Conservation (phyloP, 2,329 filamentous ascomycete species). For the Fusarium xylarioides region DNA sequence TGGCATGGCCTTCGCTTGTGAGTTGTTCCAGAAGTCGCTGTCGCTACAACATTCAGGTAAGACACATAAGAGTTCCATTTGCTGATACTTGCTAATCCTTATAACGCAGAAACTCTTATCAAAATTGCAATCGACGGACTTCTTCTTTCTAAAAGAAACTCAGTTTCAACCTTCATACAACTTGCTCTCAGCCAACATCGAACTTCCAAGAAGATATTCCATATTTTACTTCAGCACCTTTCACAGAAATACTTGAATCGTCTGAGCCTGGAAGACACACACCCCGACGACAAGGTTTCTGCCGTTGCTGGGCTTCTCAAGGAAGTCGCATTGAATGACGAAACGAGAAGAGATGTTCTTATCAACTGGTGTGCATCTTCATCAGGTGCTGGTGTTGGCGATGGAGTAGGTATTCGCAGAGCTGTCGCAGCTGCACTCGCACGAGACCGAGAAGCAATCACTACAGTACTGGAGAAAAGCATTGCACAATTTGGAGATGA, state of each 20-base stretch:
- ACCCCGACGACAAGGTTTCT: slow-evolving; percentile 55
- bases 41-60: slow-evolving; percentile 78
- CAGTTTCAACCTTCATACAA: slow-evolving; percentile 41
- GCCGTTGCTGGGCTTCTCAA: slow-evolving; percentile 68
- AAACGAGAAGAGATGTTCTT: slow-evolving; percentile 62
- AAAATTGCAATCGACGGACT: slow-evolving; percentile 49
- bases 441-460: slow-evolving; percentile 60
- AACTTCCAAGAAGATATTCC: slow-evolving; percentile 40
- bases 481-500: slow-evolving; percentile 83
- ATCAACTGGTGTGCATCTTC: slow-evolving; percentile 71
- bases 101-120: slow-evolving; percentile 52
- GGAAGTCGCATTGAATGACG: slow-evolving; percentile 57
- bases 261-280: slow-evolving; percentile 45
- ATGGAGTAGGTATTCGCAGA: slow-evolving; percentile 71
- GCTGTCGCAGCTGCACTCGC: slow-evolving; percentile 69
- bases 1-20: slow-evolving; percentile 54
- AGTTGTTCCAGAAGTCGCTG: slow-evolving; percentile 67
- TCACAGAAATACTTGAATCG: slow-evolving; percentile 55
- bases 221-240: slow-evolving; percentile 51
- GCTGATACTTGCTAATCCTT: background rate
- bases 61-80: background rate
- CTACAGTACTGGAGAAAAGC: slow-evolving; percentile 70
- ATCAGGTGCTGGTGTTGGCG: slow-evolving; percentile 71
- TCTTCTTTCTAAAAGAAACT: slow-evolving; percentile 45
- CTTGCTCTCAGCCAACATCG: slow-evolving; percentile 45